phyloP scores from a whole-genome alignment of 257 asterid genomes.

The Solanum appendiculatum region DNA sequence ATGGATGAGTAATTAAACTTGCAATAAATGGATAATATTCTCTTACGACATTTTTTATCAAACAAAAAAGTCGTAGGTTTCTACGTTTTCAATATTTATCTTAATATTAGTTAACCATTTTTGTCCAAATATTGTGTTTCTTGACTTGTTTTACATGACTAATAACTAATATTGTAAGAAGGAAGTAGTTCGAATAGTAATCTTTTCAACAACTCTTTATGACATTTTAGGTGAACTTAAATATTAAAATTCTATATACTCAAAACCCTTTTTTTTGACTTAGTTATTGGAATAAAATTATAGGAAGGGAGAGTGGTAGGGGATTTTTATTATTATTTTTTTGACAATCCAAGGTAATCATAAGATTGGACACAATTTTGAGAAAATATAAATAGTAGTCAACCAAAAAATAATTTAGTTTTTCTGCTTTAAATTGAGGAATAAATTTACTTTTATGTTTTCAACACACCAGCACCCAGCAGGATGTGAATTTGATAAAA shows the following conservation, averaged over 20 bases:
- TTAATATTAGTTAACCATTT: not conserved
- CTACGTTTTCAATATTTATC: not conserved
- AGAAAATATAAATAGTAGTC: not conserved
- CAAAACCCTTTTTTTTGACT: not conserved
- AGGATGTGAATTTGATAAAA: not conserved
- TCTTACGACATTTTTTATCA: not conserved
- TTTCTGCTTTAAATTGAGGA: not conserved
- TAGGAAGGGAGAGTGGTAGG: not conserved
- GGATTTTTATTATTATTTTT: not conserved
- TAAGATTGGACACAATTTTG: not conserved
- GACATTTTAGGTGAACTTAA: not conserved
- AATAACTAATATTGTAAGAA: not conserved
- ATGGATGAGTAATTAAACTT: not conserved
- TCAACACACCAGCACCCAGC: not conserved
- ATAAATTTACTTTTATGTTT: not conserved
- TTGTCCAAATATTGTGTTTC: not conserved
- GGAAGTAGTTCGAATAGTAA: not conserved
- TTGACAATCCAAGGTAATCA: not conserved
- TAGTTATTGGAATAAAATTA: not conserved
- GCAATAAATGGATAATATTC: not conserved
- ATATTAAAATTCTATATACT: not conserved
- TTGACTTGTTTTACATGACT: not conserved
- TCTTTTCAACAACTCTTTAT: not conserved
- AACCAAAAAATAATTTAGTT: not conserved
- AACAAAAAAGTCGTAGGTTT: not conserved